Evolutionary conservation across 2,329 filamentous ascomycete genomes (phyloP).

Genomic region (Pseudogymnoascus sp.): DNA sequence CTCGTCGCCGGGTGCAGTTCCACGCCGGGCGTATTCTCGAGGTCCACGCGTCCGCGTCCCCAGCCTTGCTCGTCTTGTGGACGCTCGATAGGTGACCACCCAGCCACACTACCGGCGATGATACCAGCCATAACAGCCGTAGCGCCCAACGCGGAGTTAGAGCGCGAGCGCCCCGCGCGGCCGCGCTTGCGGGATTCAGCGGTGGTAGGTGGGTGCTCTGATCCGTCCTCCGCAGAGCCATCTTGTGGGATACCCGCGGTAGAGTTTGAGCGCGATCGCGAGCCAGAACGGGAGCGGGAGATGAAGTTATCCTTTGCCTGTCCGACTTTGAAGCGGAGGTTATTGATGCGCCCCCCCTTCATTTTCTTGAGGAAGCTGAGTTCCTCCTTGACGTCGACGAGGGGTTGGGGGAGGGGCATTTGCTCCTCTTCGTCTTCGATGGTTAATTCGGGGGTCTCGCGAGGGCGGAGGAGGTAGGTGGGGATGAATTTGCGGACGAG

Average conservation of each 20-base stretch:
- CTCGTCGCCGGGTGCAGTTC: conserved; percentile 42
- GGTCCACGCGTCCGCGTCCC: conserved; percentile 23
- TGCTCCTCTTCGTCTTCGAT: conserved; percentile 56
- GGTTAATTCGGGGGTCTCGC: conserved; percentile 35
- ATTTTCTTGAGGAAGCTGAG: conserved; percentile 71
- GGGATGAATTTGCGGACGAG: conserved; percentile 24
- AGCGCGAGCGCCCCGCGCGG: conserved; percentile 54
- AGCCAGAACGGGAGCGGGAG: conserved; percentile 52
- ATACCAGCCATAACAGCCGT: conserved; percentile 78
- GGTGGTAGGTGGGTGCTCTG: conserved; percentile 42
- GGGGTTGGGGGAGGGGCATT: conserved; percentile 61
- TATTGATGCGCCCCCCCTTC: conserved; percentile 74
- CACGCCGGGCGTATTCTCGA: conserved; percentile 34
- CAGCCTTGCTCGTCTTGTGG: conserved; percentile 51
- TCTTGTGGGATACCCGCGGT: conserved; percentile 56
- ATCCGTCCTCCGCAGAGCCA: conserved; percentile 43
- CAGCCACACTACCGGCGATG: conserved; percentile 66
- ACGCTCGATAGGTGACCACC: conserved; percentile 67
- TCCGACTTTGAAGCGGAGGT: conserved; percentile 67
- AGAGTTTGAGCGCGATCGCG: conserved; percentile 55
- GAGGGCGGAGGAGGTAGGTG: conserved; percentile 21
- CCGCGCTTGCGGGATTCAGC: conserved; percentile 57
- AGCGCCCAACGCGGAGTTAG: conserved; percentile 62
- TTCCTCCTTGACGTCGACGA: conserved; percentile 70
- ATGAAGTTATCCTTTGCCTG: conserved; percentile 65